These are phyloP conservation scores for Rubia peregrina DNA, from an alignment of 305 asterid species.

Conservation along the genomic window DNA sequence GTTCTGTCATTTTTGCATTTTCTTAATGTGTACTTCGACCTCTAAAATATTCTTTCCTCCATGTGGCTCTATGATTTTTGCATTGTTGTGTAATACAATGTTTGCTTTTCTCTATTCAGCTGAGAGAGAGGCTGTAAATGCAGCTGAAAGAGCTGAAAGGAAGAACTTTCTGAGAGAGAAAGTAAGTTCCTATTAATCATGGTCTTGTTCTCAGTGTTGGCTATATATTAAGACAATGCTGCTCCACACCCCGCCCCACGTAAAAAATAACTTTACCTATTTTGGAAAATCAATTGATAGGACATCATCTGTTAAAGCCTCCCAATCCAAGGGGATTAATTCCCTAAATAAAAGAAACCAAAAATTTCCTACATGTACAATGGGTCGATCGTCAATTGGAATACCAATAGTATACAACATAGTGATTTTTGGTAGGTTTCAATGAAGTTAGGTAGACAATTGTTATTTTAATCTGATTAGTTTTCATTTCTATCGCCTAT, in stretches of 20 bases:
- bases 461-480: background rate
- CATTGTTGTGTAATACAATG: background rate
- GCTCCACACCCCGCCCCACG: background rate
- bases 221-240: background rate
- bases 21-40: background rate
- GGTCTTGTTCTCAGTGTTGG: background rate
- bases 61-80: background rate
- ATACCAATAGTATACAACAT: background rate
- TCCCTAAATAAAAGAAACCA: background rate
- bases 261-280: background rate
- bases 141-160: constrained; percentile 85
- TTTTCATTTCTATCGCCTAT: background rate
- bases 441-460: no score
- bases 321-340: background rate
- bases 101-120: constrained; percentile 35
- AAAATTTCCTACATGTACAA: background rate
- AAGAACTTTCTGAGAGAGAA: constrained; percentile 75
- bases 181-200: constrained; percentile 37
- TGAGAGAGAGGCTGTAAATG: constrained; percentile 79
- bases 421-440: background rate
- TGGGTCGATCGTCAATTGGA: background rate
- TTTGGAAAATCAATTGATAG: background rate
- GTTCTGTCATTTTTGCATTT: background rate
- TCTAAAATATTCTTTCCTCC: background rate
- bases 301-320: background rate